Evolutionary conservation across 2,329 filamentous ascomycete genomes (phyloP), one percentile per base, ranked within the genome.

Genomic region (Aspergillus amoenus): DNA sequence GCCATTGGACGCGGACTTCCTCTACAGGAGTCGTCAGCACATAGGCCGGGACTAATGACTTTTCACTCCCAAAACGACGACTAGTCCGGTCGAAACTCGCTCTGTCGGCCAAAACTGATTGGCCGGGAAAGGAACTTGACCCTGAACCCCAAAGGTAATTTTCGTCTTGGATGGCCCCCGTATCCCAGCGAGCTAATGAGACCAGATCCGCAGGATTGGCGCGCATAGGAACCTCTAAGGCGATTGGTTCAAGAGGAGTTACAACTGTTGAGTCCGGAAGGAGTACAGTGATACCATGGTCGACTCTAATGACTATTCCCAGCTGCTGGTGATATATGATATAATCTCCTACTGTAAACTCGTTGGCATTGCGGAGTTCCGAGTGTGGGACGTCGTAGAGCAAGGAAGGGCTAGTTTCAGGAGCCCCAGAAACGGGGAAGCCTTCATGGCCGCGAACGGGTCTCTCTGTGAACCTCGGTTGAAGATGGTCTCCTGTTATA

Each of bases 241-340:
- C 77, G 12, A 71, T 65, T 0, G 80, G 71, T 37, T 81, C 74
- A 27, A 78, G 72, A 9, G 84, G 75, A 3, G 81, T 76, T 8
- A 86, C 83, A 3, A 85, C 78, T 32, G 76, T 81, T 47, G 79
- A 79, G 66, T 86, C 81, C 6, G 73, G 66, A 12, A 86, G 74
- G 42, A 74, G 77, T 24, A 87, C 59, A 2, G 80, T 75, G 13
- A 85, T 73, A 51, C 81, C 78, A 47, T 81, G 76, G 30, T 76
- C 73, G 44, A 81, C 73, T 2, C 78, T 74, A 50, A 80, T 75
- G 4, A 87, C 77, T 11, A 78, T 70, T 1, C 84, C 84, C 4
- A 86, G 66, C 81, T 83, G 86, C 61, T 82, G 77, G 17, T 79
- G 73, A 65, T 81, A 83, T 12, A 85, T 73, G 21, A 86, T 73